Base-by-base conservation (phyloP, 805 yeast genomes). In the Wickerhamomyces kurtzmanii region DNA sequence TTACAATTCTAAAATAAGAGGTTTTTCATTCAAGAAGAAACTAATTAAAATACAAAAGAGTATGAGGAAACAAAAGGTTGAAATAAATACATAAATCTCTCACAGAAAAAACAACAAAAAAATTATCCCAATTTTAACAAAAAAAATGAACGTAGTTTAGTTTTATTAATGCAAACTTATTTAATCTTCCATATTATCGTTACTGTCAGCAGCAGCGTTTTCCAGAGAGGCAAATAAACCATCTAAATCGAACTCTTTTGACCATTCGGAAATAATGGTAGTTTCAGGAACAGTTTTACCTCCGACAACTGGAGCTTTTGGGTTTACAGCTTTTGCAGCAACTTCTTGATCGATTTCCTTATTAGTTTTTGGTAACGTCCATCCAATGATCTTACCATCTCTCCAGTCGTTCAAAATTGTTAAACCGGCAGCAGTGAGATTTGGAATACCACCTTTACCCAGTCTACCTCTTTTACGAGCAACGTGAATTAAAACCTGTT, bases 341-440 rank as follows among this genome's bases (percentile, higher is more conserved):
- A 40, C 38, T 13, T 42, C 45, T 11, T 42, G 35, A 14, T 52
- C 57, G 24, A 53, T 46, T n/a, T 57, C 57, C 41, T 68, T 66
- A 9, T 75, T 62, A 19, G 66, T 61, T 24, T 59, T 78, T 28
- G 95, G 94, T 43, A 76, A 57, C 3, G 83, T 74, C 95, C 96
- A 91, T 26, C 96, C 94, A 31, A 78, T 57, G 44, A 91, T 75
- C 51, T 91, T 74, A 33, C 98, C 98, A 54, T 87, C 96, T 58
- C 96, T 75, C 97, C 97, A 91, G 57, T 91, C 98, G 45, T 72
- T 84, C 48, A 91, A 64, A 9, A 91, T 79, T 20, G 81, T 65
- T 44, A 71, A 53, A 20, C 93, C 95, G 7, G 97, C 94, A 38
- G 87, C 68, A 33, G 74, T 79, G 37, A 91, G 53, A 52, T 91